A percentile compares a stretch with the other conserved stretches of the same genome.
These are phyloP conservation scores for Mortierella polycephala DNA, from an alignment of 371 early-diverging fungal genomes.

Conservation along the genomic window DNA sequence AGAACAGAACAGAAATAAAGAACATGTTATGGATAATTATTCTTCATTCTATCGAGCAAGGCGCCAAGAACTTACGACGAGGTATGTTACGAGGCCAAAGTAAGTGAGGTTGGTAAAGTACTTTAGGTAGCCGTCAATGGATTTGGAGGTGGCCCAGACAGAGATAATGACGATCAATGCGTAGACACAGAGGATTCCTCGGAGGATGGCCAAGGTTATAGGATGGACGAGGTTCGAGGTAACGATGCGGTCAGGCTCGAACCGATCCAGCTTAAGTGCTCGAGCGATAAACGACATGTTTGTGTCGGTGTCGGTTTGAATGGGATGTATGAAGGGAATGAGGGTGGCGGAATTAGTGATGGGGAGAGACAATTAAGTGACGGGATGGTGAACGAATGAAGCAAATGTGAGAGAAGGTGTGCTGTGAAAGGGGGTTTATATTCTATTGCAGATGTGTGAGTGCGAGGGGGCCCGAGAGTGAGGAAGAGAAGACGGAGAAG, in stretches of 20 bases:
- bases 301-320: not conserved
- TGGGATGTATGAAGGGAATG: not conserved
- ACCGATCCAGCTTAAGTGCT: slow-evolving; percentile 54
- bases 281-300: not conserved
- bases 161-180: slow-evolving; percentile 57
- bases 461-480: too few species aligned
- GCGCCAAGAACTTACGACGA: slow-evolving; percentile 56
- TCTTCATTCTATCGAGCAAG: not conserved
- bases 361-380: too few species aligned
- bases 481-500: too few species aligned
- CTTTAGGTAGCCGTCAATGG: slow-evolving; percentile 50
- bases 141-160: slow-evolving; percentile 49
- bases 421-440: too few species aligned
- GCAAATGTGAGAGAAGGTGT: too few species aligned
- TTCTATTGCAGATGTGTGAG: too few species aligned
- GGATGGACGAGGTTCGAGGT: slow-evolving; percentile 65
- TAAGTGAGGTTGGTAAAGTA: slow-evolving; percentile 66
- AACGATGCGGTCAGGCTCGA: slow-evolving; percentile 64
- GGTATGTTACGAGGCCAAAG: slow-evolving; percentile 62
- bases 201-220: slow-evolving; percentile 56
- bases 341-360: not conserved
- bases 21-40: not conserved
- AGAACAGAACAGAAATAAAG: not conserved
- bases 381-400: too few species aligned
- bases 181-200: slow-evolving; percentile 56